A percentile compares a stretch with the other conserved stretches of the same genome.
phyloP scores from a whole-genome alignment of 345 rosid genomes.

The thale cress (Arabidopsis thaliana) region DNA sequence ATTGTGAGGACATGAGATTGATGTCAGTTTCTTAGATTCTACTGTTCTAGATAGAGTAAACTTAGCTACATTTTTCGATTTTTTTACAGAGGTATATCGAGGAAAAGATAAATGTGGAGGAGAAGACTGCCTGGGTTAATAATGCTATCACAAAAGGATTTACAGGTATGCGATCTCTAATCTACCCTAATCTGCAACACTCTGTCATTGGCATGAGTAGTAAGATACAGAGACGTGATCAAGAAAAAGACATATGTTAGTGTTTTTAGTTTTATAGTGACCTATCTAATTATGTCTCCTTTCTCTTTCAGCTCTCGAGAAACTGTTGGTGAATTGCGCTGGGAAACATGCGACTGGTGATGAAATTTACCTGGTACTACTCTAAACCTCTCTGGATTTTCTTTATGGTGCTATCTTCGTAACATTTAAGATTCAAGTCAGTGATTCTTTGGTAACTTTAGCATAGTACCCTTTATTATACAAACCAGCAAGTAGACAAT shows the following conservation, averaged over 20 bases:
- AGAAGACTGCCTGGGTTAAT: constrained; percentile 58
- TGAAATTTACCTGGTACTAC: constrained; percentile 68
- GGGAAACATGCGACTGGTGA: constrained; percentile 83
- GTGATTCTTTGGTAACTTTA: constrained; percentile 6
- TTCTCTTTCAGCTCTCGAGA: constrained; percentile 69
- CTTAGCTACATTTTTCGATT: not conserved
- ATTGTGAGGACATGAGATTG: constrained; percentile 51
- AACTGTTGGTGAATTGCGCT: constrained; percentile 60
- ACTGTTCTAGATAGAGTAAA: constrained; percentile 3
- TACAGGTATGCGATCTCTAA: constrained; percentile 50
- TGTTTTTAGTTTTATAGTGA: constrained; percentile 8
- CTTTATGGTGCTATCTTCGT: constrained; percentile 6
- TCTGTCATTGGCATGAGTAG: not conserved
- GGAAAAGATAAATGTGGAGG: constrained; percentile 59
- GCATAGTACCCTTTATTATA: not conserved
- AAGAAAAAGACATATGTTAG: not conserved
- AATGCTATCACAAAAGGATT: constrained; percentile 71
- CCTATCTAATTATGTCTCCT: constrained; percentile 12
- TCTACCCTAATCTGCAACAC: not conserved
- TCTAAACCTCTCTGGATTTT: constrained; percentile 14
- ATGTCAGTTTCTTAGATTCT: not conserved
- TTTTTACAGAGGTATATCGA: constrained; percentile 57
- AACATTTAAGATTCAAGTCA: not conserved
- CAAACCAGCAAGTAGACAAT: not conserved
- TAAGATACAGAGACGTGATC: not conserved